These are phyloP conservation scores for Exserohilum rostratum DNA, from an alignment of 2,329 filamentous ascomycete genomes.

Conservation along the genomic window DNA sequence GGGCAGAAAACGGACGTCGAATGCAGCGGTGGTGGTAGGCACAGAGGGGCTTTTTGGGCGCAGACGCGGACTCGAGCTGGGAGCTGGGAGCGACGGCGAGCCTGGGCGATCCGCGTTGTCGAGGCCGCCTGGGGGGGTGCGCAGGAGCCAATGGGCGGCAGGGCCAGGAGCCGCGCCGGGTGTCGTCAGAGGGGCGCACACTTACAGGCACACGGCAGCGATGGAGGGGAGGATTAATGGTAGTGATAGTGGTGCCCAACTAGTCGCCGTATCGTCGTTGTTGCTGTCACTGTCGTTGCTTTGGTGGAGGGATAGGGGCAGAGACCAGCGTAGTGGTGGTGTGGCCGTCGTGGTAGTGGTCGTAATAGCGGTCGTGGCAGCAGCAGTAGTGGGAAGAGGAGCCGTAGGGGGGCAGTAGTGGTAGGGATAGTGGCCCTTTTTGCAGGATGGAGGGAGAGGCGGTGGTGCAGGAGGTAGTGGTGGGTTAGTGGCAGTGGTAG, in stretches of 20 bases:
- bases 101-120: slow-evolving; percentile 24
- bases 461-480: not conserved
- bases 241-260: slow-evolving; percentile 4
- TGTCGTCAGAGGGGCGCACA: slow-evolving; percentile 9
- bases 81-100: slow-evolving; percentile 16
- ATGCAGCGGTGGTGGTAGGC: slow-evolving; percentile 34
- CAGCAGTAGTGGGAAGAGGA: not conserved
- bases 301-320: too few relatives aligned
- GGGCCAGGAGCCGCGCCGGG: slow-evolving; percentile 17
- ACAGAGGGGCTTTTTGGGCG: slow-evolving; percentile 33
- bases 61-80: slow-evolving; percentile 25
- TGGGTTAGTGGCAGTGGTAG: not conserved
- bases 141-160: slow-evolving; percentile 21
- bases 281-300: not conserved
- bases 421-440: not conserved
- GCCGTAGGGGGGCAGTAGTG: too few relatives aligned
- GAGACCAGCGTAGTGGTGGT: too few relatives aligned
- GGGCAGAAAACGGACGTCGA: slow-evolving; percentile 31
- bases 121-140: slow-evolving; percentile 16
- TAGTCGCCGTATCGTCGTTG: not conserved
- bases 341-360: not conserved
- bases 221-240: not conserved
- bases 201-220: slow-evolving; percentile 1
- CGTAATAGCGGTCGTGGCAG: not conserved
- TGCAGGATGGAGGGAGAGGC: not conserved